Conservation (phyloP, 1,284 basidiomycete genomes). For the Kwoniella shivajii region DNA sequence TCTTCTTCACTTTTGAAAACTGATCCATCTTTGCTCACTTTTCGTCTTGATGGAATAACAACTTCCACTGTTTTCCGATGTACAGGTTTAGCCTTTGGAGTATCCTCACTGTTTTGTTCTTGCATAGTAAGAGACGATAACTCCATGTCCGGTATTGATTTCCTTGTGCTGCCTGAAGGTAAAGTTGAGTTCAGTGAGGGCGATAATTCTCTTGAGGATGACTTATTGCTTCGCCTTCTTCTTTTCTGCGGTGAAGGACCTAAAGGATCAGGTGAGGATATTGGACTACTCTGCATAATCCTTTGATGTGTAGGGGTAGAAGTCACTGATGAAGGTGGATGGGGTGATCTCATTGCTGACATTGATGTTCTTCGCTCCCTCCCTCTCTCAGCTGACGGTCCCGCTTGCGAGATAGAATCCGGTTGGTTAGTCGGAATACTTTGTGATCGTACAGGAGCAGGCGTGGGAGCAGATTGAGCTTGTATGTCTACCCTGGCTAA, state of each 20-base stretch:
- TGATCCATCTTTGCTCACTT: background rate
- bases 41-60: constrained; percentile 8
- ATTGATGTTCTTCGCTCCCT: constrained; percentile 9
- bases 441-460: background rate
- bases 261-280: constrained; percentile 36
- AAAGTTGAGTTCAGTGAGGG: constrained; percentile 11
- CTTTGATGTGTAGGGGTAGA: constrained; percentile 22
- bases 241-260: constrained; percentile 43
- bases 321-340: constrained; percentile 17
- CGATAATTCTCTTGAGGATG: constrained; percentile 4
- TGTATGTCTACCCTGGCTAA: background rate
- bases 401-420: background rate
- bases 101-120: constrained; percentile 5
- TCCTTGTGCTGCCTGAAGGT: background rate
- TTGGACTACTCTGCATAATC: constrained; percentile 2
- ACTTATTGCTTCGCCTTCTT: constrained; percentile 6
- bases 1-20: constrained; percentile 17
- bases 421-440: background rate
- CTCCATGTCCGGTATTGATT: constrained; percentile 8
- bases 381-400: background rate
- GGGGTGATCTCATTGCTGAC: constrained; percentile 18
- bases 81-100: constrained; percentile 5
- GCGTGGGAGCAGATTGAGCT: background rate
- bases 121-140: constrained; percentile 13
- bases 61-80: constrained; percentile 14